Evolutionary conservation across 257 asterid species (phyloP), one percentile per base, ranked within the genome.

Genomic region (Primulina huaijiensis): DNA sequence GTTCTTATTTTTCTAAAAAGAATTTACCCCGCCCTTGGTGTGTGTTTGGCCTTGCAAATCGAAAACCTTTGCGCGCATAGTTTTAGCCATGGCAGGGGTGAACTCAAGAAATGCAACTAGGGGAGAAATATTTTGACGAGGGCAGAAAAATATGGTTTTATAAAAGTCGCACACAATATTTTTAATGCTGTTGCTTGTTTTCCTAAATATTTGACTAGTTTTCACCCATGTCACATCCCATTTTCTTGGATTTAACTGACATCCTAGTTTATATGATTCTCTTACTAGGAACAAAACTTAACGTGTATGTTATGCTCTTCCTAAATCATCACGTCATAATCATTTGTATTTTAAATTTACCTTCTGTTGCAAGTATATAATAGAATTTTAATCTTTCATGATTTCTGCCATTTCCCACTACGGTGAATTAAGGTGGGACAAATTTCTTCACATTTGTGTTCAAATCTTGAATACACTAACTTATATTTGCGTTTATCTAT

Each of bases 211-310:
- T 20, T 72, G 23, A 11, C 33, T 29, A n/a, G 62, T 27, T 25
- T 73, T 59, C 59, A 61, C 50, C 62, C 21, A 59, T 60, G 27
- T 46, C 62, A 58, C 67, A 19, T 59, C 63, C 31, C 23, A 33
- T 21, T 60, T 73, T 60, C 38, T 43, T 40, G 64, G 29, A 23
- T 6, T 21, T 53, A 29, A 14, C 16, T 25, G 29, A 8, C 55
- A 17, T 75, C 33, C 75, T 33, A 43, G 69, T 58, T 46, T 71
- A 40, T 46, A 64, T 40, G 64, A 64, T 58, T 40, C 63, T 33
- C 46, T 29, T 52, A 56, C 25, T 53, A 25, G 66, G n/a, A 57
- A 31, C 43, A 23, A 23, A 23, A 23, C 1, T 23, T 23, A 23
- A 23, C 25, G 1, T 23, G 25, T 23, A 23, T 6, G 7, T 19